Evolutionary conservation across 2,329 filamentous ascomycete genomes (phyloP), one percentile per base, ranked within the genome.

Genomic region (Ceratocystis huliohia): DNA sequence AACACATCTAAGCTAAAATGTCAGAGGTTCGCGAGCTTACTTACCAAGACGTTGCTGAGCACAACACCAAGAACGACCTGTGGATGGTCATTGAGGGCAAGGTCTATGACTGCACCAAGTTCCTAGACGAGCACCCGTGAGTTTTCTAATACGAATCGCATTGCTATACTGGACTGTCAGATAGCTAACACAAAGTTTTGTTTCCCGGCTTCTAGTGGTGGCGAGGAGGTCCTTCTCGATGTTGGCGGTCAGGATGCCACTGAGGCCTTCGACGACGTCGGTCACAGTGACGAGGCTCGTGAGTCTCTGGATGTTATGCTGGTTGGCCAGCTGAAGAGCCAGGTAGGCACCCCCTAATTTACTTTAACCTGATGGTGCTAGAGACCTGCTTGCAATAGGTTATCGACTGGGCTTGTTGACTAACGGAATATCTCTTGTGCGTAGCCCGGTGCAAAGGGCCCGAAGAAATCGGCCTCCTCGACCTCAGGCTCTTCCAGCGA

Each of bases 261-360:
- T 73, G 94, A 97, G 80, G 93, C 94, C 69, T 99, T 99, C 76
- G 94, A 99, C 81, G 94, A 99, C 78, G 94, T 99, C 74, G 94
- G 94, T 75, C 94, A 99, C 88, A 95, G 89, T 73, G 94, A 99
- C 78, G 94, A 99, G 82, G 94, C 94, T 71, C 88, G 94, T 71
- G 93, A 97, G 81, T 93, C 96, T 71, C 86, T 99, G 67, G 86
- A 88, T 41, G 84, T 85, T 73, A 80, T 96, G 70, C 78, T 86
- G 64, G 82, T 94, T 71, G 92, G 90, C 70, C 81, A 75, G 46
- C 78, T 96, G 76, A 95, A 96, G 86, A 84, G 90, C 76, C 76
- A 84, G 81, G 90, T 95, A 83, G 73, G 85, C 75, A 6, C 4
- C 6, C 5, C 2, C 67, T 62, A 44, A 20, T 33, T 59, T 65